phyloP scores from a whole-genome alignment of 345 rosid genomes.

The Lepidium aucheri region DNA sequence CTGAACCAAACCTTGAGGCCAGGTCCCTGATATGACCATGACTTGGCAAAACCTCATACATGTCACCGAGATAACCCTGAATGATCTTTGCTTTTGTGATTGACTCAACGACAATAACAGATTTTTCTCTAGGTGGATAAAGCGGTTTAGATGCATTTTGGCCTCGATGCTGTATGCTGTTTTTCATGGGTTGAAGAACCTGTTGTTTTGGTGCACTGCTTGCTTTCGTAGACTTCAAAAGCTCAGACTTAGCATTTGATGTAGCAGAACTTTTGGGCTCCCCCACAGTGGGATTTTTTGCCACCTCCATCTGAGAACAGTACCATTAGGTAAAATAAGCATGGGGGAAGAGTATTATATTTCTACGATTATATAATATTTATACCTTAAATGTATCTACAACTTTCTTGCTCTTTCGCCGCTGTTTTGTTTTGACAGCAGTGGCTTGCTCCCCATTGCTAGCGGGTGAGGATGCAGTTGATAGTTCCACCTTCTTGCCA shows the following conservation, averaged over 20 bases:
- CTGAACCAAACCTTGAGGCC: conserved; percentile 96
- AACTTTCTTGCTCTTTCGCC: conserved; percentile 35
- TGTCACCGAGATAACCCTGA: conserved; percentile 87
- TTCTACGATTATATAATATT: conserved; percentile 7
- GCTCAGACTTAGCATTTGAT: conserved; percentile 32
- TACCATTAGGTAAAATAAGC: conserved; percentile 25
- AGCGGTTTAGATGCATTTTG: conserved; percentile 43
- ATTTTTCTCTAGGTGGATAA: conserved; percentile 77
- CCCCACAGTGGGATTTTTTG: conserved; percentile 15
- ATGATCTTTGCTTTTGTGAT: conserved; percentile 83
- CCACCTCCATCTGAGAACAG: conserved; percentile 36
- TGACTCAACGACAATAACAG: conserved; percentile 94
- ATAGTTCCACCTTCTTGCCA: conserved; percentile 9
- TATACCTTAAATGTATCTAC: conserved; percentile 40
- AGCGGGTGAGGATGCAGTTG: conserved; percentile 19
- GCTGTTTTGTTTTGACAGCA: conserved; percentile 31
- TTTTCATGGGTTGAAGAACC: conserved; percentile 30
- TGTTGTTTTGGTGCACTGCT: conserved; percentile 27
- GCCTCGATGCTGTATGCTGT: conserved; percentile 29
- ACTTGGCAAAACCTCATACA: conserved; percentile 91
- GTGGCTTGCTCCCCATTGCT: conserved; percentile 19
- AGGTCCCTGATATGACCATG: conserved; percentile 95
- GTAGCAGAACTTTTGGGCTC: conserved; percentile 28
- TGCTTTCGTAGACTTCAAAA: conserved; percentile 27
- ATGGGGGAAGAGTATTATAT: conserved; percentile 4